Evolutionary conservation across 129 eudicot genomes (phyloP).

Genomic region (Apium graveolens): DNA sequence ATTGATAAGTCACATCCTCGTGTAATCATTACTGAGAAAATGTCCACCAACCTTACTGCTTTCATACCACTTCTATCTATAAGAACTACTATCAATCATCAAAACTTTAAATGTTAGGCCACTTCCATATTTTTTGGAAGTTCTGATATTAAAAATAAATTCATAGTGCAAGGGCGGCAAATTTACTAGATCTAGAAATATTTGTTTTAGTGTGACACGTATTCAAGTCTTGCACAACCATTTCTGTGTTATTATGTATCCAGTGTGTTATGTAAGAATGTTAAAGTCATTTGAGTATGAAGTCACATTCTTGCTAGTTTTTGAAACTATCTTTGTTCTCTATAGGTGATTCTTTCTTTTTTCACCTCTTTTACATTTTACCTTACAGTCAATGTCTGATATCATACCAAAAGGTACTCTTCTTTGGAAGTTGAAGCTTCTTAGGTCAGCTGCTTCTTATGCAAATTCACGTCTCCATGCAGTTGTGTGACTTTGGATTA

Average conservation of each 20-base stretch:
- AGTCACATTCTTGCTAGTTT: neutral
- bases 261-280: neutral
- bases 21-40: conserved; percentile 29
- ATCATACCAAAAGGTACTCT: conserved; percentile 38
- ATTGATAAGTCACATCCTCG: conserved; percentile 38
- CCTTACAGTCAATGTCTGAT: conserved; percentile 30
- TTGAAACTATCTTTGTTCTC: neutral
- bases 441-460: conserved; percentile 46
- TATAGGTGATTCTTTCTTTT: neutral
- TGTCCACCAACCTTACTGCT: conserved; percentile 51
- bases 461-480: conserved; percentile 61
- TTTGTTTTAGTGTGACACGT: neutral
- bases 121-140: neutral
- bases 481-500: no score
- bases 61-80: conserved; percentile 74
- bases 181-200: neutral
- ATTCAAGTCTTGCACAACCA: neutral
- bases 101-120: neutral
- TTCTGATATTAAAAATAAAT: neutral
- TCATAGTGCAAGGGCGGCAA: neutral
- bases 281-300: neutral
- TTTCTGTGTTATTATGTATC: neutral
- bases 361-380: neutral
- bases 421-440: conserved; percentile 49
- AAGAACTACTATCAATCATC: conserved; percentile 21